A percentile compares a stretch with the other conserved stretches of the same genome.
These are phyloP conservation scores for Lactifluus hygrophoroides DNA, from an alignment of 768 basidiomycete genomes.

Conservation along the genomic window DNA sequence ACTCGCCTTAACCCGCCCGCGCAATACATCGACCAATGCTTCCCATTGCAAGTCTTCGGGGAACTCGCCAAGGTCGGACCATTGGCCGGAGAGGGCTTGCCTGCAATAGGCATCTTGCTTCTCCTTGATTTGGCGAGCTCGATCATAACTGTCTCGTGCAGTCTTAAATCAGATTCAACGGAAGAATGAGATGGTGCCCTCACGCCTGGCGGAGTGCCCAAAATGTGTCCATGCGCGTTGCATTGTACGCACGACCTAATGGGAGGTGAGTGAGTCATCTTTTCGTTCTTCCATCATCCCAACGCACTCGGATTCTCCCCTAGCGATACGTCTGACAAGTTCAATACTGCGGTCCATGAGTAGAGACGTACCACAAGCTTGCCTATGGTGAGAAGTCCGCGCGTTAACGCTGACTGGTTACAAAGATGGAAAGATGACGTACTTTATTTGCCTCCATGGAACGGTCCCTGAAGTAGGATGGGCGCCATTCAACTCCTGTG, in stretches of 20 bases:
- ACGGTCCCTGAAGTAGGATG: constrained; percentile 35
- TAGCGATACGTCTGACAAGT: constrained; percentile 16
- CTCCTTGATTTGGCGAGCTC: constrained; percentile 55
- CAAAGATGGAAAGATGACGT: constrained; percentile 20
- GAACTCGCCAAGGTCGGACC: constrained; percentile 42
- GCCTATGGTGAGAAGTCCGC: constrained; percentile 31
- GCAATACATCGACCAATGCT: constrained; percentile 56
- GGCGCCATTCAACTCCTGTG: constrained; percentile 49
- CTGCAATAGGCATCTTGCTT: constrained; percentile 61
- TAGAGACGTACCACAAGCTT: constrained; percentile 42
- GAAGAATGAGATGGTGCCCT: constrained; percentile 31
- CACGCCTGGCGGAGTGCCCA: constrained; percentile 62
- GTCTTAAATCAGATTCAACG: constrained; percentile 38
- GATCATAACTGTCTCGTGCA: constrained; percentile 39
- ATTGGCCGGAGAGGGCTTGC: constrained; percentile 37
- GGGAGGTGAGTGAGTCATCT: neutral
- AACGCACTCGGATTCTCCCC: constrained; percentile 50
- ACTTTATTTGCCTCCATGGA: constrained; percentile 76
- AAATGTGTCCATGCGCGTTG: constrained; percentile 59
- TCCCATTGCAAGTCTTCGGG: constrained; percentile 69
- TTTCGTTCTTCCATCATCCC: neutral
- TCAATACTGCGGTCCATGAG: neutral
- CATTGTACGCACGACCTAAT: constrained; percentile 23
- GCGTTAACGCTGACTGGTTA: neutral
- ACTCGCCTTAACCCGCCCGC: constrained; percentile 64